Percentiles rank a stretch among this genome's conserved stretches.
phyloP scores from a whole-genome alignment of 2,329 filamentous ascomycete genomes.

The Pseudopyricularia cyperi region DNA sequence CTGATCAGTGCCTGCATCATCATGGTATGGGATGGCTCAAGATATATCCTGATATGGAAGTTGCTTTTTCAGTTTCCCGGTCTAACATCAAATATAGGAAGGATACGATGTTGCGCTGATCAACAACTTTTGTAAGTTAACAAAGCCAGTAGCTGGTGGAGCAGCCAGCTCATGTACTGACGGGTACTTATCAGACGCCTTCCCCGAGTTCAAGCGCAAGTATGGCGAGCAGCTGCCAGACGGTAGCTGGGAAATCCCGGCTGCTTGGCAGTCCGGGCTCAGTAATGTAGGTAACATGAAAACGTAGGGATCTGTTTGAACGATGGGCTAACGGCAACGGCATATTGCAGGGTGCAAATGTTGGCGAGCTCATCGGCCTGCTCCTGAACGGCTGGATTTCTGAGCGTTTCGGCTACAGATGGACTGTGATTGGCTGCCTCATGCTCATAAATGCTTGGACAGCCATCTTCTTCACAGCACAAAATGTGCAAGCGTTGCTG shows the following conservation, averaged over 20 bases:
- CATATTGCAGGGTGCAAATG: constrained; percentile 31
- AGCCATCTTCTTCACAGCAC: constrained; percentile 51
- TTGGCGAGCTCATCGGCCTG: constrained; percentile 54
- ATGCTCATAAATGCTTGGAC: constrained; percentile 42
- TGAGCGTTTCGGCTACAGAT: constrained; percentile 55
- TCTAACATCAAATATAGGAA: constrained; percentile 28
- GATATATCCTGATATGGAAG: too few species aligned
- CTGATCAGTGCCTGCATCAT: constrained; percentile 82
- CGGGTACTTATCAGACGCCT: constrained; percentile 8
- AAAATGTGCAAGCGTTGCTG: constrained; percentile 43
- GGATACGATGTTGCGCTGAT: constrained; percentile 74
- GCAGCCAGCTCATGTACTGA: neutral
- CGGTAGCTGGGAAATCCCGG: constrained; percentile 39
- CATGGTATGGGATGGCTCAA: constrained; percentile 36
- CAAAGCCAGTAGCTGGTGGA: neutral
- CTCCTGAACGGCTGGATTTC: constrained; percentile 52
- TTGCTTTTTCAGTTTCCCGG: neutral
- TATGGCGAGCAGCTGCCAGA: constrained; percentile 36
- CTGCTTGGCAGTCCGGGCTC: constrained; percentile 48
- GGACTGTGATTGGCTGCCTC: constrained; percentile 48
- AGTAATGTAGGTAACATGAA: constrained; percentile 28
- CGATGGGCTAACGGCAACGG: neutral
- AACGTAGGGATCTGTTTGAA: neutral
- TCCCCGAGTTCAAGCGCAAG: constrained; percentile 40
- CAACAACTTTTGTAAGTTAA: constrained; percentile 57